Conservation (phyloP, 2,329 filamentous ascomycete genomes). For the Trichophyton mentagrophytes region DNA sequence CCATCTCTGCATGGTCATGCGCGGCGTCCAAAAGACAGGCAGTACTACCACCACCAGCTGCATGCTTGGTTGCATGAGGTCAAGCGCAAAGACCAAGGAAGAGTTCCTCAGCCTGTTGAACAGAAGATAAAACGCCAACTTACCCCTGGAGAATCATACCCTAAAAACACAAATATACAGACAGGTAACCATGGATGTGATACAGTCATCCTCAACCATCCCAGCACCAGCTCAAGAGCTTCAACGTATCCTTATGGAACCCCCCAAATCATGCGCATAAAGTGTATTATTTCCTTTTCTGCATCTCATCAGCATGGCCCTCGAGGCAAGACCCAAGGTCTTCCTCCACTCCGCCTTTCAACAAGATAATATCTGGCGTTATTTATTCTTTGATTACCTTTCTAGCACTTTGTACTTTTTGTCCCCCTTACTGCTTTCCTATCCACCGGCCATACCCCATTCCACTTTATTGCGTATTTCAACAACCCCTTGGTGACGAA, state of each 20-base stretch:
- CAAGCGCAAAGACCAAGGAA: slow-evolving; percentile 82
- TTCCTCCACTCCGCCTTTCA: slow-evolving; percentile 10
- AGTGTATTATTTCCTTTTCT: neutral
- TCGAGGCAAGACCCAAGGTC: neutral
- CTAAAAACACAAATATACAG: neutral
- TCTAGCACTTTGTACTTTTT: neutral
- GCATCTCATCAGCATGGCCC: neutral
- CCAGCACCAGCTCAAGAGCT: neutral
- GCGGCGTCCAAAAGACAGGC: slow-evolving; percentile 86
- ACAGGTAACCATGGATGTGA: neutral
- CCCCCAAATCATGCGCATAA: neutral
- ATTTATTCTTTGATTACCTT: neutral
- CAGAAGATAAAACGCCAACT: slow-evolving; percentile 25
- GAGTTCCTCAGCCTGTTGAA: slow-evolving; percentile 82
- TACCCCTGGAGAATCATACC: neutral
- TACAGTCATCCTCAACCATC: neutral
- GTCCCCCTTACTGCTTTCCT: neutral
- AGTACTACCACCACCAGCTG: slow-evolving; percentile 88
- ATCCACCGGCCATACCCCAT: neutral
- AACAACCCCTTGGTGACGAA: slow-evolving; percentile 2
- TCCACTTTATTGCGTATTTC: neutral
- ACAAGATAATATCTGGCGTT: slow-evolving; percentile 10
- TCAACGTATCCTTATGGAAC: neutral
- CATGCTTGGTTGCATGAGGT: slow-evolving; percentile 91
- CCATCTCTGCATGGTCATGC: slow-evolving; percentile 98